Base-by-base conservation (phyloP, 306 rosid genomes). In the Carpinus viminea region DNA sequence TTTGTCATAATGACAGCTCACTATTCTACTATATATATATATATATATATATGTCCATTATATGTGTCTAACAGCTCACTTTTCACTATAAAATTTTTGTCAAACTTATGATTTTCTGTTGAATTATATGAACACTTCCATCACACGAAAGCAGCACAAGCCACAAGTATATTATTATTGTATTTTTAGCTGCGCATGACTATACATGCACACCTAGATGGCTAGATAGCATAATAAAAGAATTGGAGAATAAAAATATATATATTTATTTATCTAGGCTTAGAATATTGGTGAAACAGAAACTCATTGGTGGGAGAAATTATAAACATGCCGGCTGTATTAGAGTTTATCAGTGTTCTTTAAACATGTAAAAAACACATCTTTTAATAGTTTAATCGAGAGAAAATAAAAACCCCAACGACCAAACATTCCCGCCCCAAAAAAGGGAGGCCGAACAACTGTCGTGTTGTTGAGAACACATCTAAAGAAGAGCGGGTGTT, bases 1-100 rank as follows among this genome's bases (percentile, higher is more conserved):
- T 72, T 80, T 77, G 68, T 74, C 74, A 74, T 78, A 70, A 83
- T 82, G 79, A 78, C 83, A n/a, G 24, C 83, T 86, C 81, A 84
- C 78, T 76, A 46, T 68, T 54, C 59, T 61, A 13, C 57, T 46
- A 55, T 41, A 41, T 24, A 24, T 24, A 24, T 24, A 24, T 24
- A 24, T 24, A 24, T 24, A 24, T 24, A 24, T 24, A 24, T 41
- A 41, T 51, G 47, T 8, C 51, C 51, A 38, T 41, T 41, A 20
- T 66, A 5, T 3, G 12, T 70, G 59, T 18, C 59, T 62, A 43
- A 64, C 50, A 79, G 74, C 70, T 77, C 83, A 79, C 74, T 73
- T 70, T 53, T 64, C 74, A 79, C 68, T 76, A 16, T 31, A 26
- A 52, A 53, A 46, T 26, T 41, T 21, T 74, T 48, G 69, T 64